These are phyloP conservation scores for Paramecium sonneborni DNA, from an alignment of 73 alveolate species.

Conservation along the genomic window DNA sequence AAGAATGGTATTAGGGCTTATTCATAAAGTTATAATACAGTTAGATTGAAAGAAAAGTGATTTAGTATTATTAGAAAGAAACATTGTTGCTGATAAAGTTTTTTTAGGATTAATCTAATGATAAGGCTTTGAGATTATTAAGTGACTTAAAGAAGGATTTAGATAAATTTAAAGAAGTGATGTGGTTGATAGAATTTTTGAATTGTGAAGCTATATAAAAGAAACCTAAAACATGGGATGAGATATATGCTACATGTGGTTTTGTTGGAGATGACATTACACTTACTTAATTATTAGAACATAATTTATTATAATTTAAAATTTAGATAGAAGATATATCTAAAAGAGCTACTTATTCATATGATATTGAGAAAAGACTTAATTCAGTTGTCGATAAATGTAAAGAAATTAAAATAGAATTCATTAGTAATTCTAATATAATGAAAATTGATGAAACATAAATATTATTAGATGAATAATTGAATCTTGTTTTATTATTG, in stretches of 20 bases:
- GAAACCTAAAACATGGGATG: slow-evolving; percentile 84
- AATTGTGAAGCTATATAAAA: slow-evolving; percentile 92
- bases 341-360: slow-evolving; percentile 85
- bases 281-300: slow-evolving; percentile 79
- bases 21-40: slow-evolving; percentile 70
- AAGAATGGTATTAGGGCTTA: slow-evolving; percentile 72
- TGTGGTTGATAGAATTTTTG: slow-evolving; percentile 91
- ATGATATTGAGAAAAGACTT: slow-evolving; percentile 77
- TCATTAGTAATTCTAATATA: slow-evolving; percentile 73
- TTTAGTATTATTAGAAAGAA: slow-evolving; percentile 66
- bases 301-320: slow-evolving; percentile 79
- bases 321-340: slow-evolving; percentile 90
- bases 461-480: slow-evolving; percentile 82
- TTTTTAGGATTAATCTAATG: slow-evolving; percentile 77
- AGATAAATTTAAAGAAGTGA: slow-evolving; percentile 85
- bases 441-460: slow-evolving; percentile 83
- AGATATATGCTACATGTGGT: slow-evolving; percentile 77
- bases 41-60: slow-evolving; percentile 71
- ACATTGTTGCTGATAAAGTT: slow-evolving; percentile 72
- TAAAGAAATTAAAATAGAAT: slow-evolving; percentile 74
- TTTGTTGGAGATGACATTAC: slow-evolving; percentile 79
- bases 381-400: slow-evolving; percentile 76
- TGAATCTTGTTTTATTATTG: slow-evolving; percentile 79
- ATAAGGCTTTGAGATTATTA: slow-evolving; percentile 85
- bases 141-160: slow-evolving; percentile 85